Evolutionary conservation across 75 land plant species (phyloP).

Genomic region (Pinus tabuliformis): DNA sequence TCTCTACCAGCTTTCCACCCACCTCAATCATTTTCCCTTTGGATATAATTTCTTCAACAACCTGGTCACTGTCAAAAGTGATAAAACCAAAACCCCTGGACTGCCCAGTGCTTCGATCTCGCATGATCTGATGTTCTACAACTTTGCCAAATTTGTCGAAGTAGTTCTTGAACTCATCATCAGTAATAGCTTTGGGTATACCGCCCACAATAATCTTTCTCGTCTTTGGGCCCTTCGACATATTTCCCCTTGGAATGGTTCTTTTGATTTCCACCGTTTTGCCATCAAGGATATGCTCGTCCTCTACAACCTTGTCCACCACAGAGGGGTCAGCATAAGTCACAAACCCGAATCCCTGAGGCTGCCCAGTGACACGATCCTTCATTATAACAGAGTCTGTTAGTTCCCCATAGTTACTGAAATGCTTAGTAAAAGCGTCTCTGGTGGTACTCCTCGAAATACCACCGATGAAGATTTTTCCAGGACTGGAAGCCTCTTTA

Average conservation of each 20-base stretch:
- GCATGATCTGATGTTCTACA: conserved; percentile 78
- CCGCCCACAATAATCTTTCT: conserved; percentile 66
- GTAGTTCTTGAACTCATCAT: too few species aligned
- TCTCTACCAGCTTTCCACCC: conserved; percentile 52
- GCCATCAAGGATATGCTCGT: too few species aligned
- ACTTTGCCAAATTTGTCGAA: conserved; percentile 30
- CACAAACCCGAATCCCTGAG: conserved; percentile 92
- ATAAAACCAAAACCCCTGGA: conserved; percentile 26
- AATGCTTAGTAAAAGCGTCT: too few species aligned
- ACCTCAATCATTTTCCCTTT: conserved; percentile 63
- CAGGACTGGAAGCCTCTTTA: too few species aligned
- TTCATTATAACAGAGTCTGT: conserved; percentile 46
- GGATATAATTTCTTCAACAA: conserved; percentile 62
- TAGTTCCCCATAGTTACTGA: too few species aligned
- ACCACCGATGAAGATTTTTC: too few species aligned
- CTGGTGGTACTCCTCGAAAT: too few species aligned
- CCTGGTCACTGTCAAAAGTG: conserved; percentile 76
- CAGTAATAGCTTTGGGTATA: conserved; percentile 51
- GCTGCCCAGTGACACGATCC: conserved; percentile 71
- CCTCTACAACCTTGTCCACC: too few species aligned
- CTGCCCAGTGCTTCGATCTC: conserved; percentile 63
- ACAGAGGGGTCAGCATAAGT: conserved; percentile 74
- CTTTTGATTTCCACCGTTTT: too few species aligned
- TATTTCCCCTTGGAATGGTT: not conserved
- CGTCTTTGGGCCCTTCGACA: conserved; percentile 40